A percentile compares a stretch with the other conserved stretches of the same genome.
phyloP scores from a whole-genome alignment of 257 asterid genomes.

The Handroanthus guayacan region DNA sequence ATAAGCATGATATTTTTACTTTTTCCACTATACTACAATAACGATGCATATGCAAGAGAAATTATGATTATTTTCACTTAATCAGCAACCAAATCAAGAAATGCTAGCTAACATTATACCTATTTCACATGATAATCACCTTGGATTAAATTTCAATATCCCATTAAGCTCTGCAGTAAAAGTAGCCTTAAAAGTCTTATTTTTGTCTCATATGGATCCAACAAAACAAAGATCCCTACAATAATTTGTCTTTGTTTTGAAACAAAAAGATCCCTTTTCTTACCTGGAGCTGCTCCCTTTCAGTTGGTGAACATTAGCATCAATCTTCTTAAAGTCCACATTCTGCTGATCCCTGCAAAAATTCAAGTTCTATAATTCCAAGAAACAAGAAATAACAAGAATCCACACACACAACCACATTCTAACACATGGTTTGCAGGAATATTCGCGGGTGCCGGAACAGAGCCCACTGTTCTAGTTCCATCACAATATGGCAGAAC shows the following conservation, averaged over 20 bases:
- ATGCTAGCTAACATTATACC: slow-evolving; percentile 9
- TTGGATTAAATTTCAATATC: slow-evolving; percentile 18
- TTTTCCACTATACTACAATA: not conserved
- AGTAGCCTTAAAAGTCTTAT: slow-evolving; percentile 18
- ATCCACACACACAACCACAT: not conserved
- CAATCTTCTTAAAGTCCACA: slow-evolving; percentile 78
- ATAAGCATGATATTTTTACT: not conserved
- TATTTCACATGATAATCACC: not conserved
- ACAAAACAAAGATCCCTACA: slow-evolving; percentile 27
- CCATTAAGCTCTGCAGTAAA: not conserved
- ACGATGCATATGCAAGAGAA: too few relatives aligned
- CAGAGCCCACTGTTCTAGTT: too few relatives aligned
- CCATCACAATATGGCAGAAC: too few relatives aligned
- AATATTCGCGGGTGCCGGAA: too few relatives aligned
- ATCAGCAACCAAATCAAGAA: slow-evolving; percentile 2
- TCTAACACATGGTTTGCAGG: not conserved
- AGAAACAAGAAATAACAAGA: not conserved
- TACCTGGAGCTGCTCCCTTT: slow-evolving; percentile 98
- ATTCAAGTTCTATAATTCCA: slow-evolving; percentile 10
- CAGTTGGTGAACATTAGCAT: slow-evolving; percentile 86
- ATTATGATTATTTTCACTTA: not conserved
- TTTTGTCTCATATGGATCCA: slow-evolving; percentile 26
- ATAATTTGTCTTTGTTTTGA: not conserved
- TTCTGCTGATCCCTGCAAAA: slow-evolving; percentile 60
- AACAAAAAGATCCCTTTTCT: not conserved